Conservation (phyloP, 148 eudicot genomes). For the Amaranthus cruentus region DNA sequence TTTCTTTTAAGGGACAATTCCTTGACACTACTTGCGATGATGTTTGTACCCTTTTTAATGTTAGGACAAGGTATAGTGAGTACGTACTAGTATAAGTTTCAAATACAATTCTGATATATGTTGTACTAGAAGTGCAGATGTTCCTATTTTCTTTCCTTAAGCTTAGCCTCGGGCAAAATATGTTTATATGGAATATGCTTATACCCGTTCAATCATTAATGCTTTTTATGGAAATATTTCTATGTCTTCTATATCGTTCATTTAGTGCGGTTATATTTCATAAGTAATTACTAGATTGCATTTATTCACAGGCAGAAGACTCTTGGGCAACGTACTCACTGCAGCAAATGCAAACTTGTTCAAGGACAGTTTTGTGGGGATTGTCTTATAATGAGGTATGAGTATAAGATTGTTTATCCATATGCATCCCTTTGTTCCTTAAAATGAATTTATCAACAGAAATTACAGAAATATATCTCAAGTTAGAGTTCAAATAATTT, state of each 20-base stretch:
- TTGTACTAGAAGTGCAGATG: background rate
- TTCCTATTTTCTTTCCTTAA: background rate
- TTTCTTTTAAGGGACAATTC: background rate
- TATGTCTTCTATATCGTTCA: no score
- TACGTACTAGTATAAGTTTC: no score
- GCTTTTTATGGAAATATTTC: background rate
- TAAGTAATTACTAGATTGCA: background rate
- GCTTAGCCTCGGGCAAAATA: background rate
- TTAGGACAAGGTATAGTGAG: background rate
- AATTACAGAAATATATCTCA: background rate
- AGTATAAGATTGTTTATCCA: background rate
- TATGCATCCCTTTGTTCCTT: background rate
- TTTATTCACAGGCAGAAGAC: slow-evolving; percentile 87
- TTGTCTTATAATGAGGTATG: slow-evolving; percentile 81
- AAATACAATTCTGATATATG: no score
- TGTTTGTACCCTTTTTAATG: background rate
- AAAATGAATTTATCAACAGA: background rate
- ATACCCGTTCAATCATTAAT: background rate
- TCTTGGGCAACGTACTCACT: slow-evolving; percentile 79
- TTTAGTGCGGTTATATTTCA: no score
- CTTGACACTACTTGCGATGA: background rate
- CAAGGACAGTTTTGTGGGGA: slow-evolving; percentile 99
- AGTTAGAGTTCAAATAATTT: no score
- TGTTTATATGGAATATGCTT: background rate
- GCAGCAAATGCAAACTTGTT: slow-evolving; percentile 62